phyloP scores from a whole-genome alignment of 495 filamentous ascomycete species.

The Talaromyces stipitatus region DNA sequence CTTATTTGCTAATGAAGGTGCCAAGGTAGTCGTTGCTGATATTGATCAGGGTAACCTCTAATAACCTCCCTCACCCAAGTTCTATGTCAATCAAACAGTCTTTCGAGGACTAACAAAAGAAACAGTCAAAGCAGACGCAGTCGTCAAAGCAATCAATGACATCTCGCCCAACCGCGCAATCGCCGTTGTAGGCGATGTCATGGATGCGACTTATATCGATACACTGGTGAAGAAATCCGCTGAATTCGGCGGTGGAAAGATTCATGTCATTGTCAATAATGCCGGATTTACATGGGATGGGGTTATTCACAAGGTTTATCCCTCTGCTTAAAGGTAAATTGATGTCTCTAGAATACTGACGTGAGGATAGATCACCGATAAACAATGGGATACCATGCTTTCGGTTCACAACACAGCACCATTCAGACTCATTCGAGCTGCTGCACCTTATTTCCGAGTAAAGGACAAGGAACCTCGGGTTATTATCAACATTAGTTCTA shows the following conservation, averaged over 20 bases:
- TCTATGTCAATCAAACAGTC: too few species aligned
- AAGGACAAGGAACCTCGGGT: constrained; percentile 70
- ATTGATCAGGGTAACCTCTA: constrained; percentile 55
- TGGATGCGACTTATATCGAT: constrained; percentile 57
- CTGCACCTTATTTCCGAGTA: constrained; percentile 79
- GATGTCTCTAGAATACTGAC: background rate
- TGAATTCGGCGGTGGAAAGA: constrained; percentile 76
- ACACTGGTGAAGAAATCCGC: constrained; percentile 64
- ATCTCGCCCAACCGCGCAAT: constrained; percentile 54
- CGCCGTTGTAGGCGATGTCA: constrained; percentile 65
- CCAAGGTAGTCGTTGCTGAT: constrained; percentile 74
- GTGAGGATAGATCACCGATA: constrained; percentile 62
- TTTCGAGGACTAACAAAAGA: background rate
- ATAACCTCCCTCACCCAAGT: background rate
- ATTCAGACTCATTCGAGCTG: constrained; percentile 71
- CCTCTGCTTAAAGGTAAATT: background rate
- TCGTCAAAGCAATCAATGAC: constrained; percentile 57
- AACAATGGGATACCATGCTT: constrained; percentile 84
- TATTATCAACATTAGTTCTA: constrained; percentile 76
- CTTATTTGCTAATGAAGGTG: constrained; percentile 79
- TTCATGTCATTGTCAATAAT: constrained; percentile 84
- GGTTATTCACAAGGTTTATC: constrained; percentile 71
- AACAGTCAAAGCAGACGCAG: constrained; percentile 54
- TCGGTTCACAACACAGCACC: constrained; percentile 74
- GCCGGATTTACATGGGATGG: constrained; percentile 87